Evolutionary conservation across 2,329 filamentous ascomycete genomes (phyloP).

Genomic region (Bipolaris oryzae): DNA sequence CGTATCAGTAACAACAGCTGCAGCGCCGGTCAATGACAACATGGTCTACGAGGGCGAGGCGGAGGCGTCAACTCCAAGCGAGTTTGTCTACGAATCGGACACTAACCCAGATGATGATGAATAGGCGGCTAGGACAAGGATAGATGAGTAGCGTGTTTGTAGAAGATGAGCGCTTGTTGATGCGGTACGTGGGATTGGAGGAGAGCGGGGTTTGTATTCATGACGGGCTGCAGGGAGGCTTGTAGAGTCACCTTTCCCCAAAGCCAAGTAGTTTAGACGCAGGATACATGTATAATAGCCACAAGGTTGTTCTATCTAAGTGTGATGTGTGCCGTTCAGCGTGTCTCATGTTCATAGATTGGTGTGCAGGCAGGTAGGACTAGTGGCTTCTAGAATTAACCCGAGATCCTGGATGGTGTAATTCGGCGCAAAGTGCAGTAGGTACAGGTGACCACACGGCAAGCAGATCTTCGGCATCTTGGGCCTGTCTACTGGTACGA

Average conservation of each 20-base stretch:
- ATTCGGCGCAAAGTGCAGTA: not conserved
- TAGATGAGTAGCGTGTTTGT: slow-evolving; percentile 22
- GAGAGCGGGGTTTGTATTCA: slow-evolving; percentile 29
- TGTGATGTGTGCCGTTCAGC: slow-evolving; percentile 14
- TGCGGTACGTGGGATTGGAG: slow-evolving; percentile 9
- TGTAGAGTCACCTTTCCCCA: slow-evolving; percentile 35
- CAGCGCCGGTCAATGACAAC: slow-evolving; percentile 64
- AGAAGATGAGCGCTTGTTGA: slow-evolving; percentile 34
- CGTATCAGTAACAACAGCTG: slow-evolving; percentile 74
- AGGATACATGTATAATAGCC: slow-evolving; percentile 38
- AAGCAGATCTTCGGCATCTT: slow-evolving; percentile 1
- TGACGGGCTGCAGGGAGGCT: slow-evolving; percentile 30
- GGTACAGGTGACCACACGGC: slow-evolving; percentile 7
- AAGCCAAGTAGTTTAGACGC: slow-evolving; percentile 28
- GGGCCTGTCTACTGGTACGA: not conserved
- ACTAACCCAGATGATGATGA: slow-evolving; percentile 56
- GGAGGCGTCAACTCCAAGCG: slow-evolving; percentile 71
- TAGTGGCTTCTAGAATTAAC: slow-evolving; percentile 2
- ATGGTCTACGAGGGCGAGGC: slow-evolving; percentile 85
- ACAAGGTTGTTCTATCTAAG: slow-evolving; percentile 12
- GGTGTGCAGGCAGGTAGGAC: not conserved
- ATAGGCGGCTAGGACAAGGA: slow-evolving; percentile 16
- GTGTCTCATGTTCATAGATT: slow-evolving; percentile 1
- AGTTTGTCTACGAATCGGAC: slow-evolving; percentile 82
- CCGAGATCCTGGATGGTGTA: not conserved